Evolutionary conservation across 1,139 yeast genomes (phyloP).

Genomic region (Sugiyamaella paludigena): DNA sequence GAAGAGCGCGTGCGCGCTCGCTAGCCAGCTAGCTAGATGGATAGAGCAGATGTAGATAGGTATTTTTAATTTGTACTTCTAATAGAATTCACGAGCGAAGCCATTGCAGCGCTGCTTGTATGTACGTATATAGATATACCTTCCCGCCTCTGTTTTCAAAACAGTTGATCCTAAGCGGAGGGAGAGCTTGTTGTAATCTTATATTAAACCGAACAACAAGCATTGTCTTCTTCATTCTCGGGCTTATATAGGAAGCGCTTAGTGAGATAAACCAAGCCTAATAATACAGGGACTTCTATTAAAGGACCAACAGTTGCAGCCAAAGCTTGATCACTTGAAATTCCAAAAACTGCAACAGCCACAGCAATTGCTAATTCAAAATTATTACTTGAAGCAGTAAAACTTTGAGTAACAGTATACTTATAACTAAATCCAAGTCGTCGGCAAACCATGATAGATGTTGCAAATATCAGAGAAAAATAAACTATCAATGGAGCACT

Average conservation of each 20-base stretch:
- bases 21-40: too few species aligned
- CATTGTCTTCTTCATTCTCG: neutral
- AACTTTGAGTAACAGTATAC: slow-evolving; percentile 50
- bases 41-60: too few species aligned
- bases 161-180: too few species aligned
- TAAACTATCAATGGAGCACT: slow-evolving; percentile 51
- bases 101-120: too few species aligned
- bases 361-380: slow-evolving; percentile 55
- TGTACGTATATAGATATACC: too few species aligned
- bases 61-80: too few species aligned
- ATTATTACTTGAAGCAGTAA: slow-evolving; percentile 59
- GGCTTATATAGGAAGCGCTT: slow-evolving; percentile 3
- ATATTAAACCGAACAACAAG: too few species aligned
- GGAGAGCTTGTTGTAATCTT: too few species aligned
- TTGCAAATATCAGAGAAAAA: slow-evolving; percentile 50
- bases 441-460: slow-evolving; percentile 37
- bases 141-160: too few species aligned
- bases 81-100: too few species aligned
- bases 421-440: slow-evolving; percentile 41
- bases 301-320: slow-evolving; percentile 64
- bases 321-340: slow-evolving; percentile 52
- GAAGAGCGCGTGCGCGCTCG: too few species aligned
- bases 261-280: slow-evolving; percentile 43
- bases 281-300: slow-evolving; percentile 53
- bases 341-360: slow-evolving; percentile 54